Evolutionary conservation across 2,329 filamentous ascomycete species (phyloP), one percentile per base, ranked within the genome.

Genomic region (Talaromyces sp.): DNA sequence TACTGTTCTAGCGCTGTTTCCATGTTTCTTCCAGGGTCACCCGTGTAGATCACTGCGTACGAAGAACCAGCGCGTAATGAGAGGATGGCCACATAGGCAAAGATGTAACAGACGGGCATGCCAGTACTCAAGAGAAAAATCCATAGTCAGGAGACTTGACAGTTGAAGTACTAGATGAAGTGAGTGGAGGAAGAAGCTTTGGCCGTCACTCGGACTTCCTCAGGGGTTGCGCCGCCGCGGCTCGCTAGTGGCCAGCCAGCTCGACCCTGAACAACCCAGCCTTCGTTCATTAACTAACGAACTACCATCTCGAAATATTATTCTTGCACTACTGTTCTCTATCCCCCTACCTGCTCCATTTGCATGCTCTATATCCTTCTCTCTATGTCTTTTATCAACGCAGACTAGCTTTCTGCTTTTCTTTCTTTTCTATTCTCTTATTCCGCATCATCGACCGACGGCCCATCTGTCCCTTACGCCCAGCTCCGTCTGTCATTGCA

Each of bases 141-240:
- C 5, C 0, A 5, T 11, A 22, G 13, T 3, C 45, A 49, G 19
- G 11, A 47, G 45, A 27, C 11, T 27, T 19, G 5, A 36, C 13
- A 15, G 34, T 27, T 13, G n/a, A n/a, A 17, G 17, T 15, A 7
- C 45, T 25, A 56, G 45, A 15, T n/a, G 53, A 27, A 51, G 22
- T 29, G 27, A 61, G 27, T 61, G 40, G 43, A 60, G 7, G 19
- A 65, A 62, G 68, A 65, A 71, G 71, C 71, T 69, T 70, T 68
- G 70, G 69, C 66, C 69, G 53, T 68, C 65, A 68, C 66, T 60
- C 67, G 64, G 66, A 62, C 47, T 51, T 68, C 68, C 67, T 74
- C 72, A 74, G 72, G 72, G 72, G 72, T 68, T 70, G 70, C 69
- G 70, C 70, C 71, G 71, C 71, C 47, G 60, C 60, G 58, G 71